Evolutionary conservation across 768 basidiomycete species (phyloP), one percentile per base, ranked within the genome.

Genomic region (Paxillus ammoniavirescens): DNA sequence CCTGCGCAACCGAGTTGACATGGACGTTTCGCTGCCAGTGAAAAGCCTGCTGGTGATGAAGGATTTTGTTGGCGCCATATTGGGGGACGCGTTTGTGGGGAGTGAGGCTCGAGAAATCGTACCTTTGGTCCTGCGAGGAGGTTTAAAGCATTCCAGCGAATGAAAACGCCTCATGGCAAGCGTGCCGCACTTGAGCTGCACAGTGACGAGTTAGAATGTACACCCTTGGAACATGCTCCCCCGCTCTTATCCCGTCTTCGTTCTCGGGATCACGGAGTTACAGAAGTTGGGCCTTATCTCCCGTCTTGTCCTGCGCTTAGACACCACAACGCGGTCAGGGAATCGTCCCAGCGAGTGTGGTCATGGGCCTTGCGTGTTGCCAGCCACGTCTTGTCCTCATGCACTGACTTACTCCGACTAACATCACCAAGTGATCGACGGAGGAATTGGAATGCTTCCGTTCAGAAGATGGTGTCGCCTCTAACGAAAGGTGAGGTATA

Each of bases 81-180:
- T 28, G 26, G 21, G 12, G 21, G 30, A 47, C 64, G 61, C 53
- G 28, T 45, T 49, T 44, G 49, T 17, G 44, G 37, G 49, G 46
- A 18, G 26, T 54, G 45, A 35, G 55, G 54, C 52, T 57, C 56
- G 48, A 65, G 60, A 57, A 37, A 55, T 60, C 26, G 43, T 17
- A 59, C 55, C 57, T 65, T 65, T 50, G 57, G 52, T 49, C 37
- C 41, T 40, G 37, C 52, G 36, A 44, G 45, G 42, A 50, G 54
- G 45, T 52, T 62, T 62, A 58, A 61, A 65, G 56, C 57, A 53
- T 52, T 38, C 18, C 49, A 50, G 56, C 54, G 52, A 54, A 50
- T 54, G 51, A 59, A 53, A 49, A 55, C 46, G 66, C 66, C 66
- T 67, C 66, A 62, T 67, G 66, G 59, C 42, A 67, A 59, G 53